Evolutionary conservation across 163 green algal species (phyloP).

Genomic region (Scenedesmus sp.): DNA sequence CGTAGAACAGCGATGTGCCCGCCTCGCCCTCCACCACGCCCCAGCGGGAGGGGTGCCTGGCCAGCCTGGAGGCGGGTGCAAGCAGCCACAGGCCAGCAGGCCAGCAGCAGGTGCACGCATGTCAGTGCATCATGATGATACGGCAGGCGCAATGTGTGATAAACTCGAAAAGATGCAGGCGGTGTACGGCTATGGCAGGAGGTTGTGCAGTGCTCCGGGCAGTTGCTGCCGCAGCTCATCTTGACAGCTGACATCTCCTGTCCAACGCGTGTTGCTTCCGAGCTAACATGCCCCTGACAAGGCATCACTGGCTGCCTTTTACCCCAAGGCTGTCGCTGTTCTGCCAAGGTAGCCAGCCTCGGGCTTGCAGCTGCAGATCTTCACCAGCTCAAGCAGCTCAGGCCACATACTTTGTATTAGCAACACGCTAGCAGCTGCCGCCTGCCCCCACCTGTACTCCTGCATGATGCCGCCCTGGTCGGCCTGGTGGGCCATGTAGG

Average conservation of each 20-base stretch:
- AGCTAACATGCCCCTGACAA: neutral
- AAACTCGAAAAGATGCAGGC: neutral
- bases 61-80: conserved; percentile 9
- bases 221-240: no score
- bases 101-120: neutral
- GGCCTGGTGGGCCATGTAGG: conserved; percentile 42
- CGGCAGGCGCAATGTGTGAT: neutral
- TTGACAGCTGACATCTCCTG: no score
- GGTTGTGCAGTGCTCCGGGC: no score
- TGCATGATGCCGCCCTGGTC: neutral
- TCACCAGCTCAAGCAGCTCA: neutral
- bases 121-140: neutral
- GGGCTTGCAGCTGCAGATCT: no score
- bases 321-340: neutral
- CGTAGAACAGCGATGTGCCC: conserved; percentile 35
- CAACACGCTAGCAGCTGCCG: neutral
- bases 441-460: conserved; percentile 26
- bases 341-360: neutral
- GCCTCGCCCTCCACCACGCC: neutral
- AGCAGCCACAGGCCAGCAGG: neutral
- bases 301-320: neutral
- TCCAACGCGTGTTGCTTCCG: neutral
- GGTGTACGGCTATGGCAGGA: neutral
- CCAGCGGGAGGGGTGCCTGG: conserved; percentile 34
- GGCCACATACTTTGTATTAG: neutral